Base-by-base conservation (phyloP, 2,329 filamentous ascomycete species). In the Lasiodiplodia gonubiensis region DNA sequence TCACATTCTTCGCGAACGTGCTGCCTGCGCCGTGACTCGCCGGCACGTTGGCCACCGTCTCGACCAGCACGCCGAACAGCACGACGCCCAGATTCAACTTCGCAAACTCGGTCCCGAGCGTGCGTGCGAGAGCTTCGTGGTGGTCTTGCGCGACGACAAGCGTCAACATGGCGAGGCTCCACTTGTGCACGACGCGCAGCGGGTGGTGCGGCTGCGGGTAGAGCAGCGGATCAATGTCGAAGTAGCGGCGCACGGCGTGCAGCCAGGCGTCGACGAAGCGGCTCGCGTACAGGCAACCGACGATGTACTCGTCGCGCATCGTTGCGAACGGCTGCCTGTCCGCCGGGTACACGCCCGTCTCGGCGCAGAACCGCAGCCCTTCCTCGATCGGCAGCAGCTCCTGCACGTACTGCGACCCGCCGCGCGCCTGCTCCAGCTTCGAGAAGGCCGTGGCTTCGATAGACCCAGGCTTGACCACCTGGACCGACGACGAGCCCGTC, bases 261-360 rank as follows among this genome's bases (percentile, higher is more conserved):
- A 81, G 72, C 70, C 86, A 84, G 4, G 85, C 86, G 6, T 75
- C 71, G n/a, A 79, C 76, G 68, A 81, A 85, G 39, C 39, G 64
- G 12, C 78, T 76, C 0, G 73, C 73, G 0, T 79, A 74, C 16
- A 88, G 77, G 3, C 85, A 76, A 11, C 80, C 78, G 5, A 85
- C 76, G 53, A 87, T 82, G 6, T 88, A 73, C 42, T 86, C 83
- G 67, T 87, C 82, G 10, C 86, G 81, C 1, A 89, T 71, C 16
- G 83, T 80, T 0, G 85, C 79, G 42, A 84, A 83, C 0, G 88
- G 88, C 69, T 89, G 87, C 18, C 82, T 80, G 35, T 82, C 80
- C 10, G 84, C 69, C 0, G 83, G 82, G 79, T 82, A 87, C 10
- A 80, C 68, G 0, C 74, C 72, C 0, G 80, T 78, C 52, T 78